phyloP scores from a whole-genome alignment of 2,329 filamentous ascomycete genomes.

The Orbilia quercus region DNA sequence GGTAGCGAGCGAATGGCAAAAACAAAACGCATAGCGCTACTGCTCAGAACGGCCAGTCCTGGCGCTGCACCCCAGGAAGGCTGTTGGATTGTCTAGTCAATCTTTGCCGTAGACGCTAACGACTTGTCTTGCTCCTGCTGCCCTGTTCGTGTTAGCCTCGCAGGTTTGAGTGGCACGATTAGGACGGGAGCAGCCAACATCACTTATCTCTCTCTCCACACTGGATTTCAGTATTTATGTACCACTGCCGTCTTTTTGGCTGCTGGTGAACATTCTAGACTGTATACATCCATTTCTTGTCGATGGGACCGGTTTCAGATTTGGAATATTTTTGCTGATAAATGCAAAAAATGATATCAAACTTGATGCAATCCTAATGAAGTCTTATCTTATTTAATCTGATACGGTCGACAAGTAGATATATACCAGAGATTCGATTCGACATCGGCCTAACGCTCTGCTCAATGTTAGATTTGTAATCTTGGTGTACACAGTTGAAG shows the following conservation, averaged over 20 bases:
- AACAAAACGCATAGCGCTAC: conserved; percentile 39
- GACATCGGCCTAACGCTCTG: too few species aligned
- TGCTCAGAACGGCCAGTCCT: conserved; percentile 47
- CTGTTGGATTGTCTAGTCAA: conserved; percentile 49
- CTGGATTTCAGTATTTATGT: too few species aligned
- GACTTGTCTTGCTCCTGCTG: conserved; percentile 31
- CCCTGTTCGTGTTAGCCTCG: conserved; percentile 44
- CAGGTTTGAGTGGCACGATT: conserved; percentile 34
- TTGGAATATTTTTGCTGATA: conserved; percentile 1
- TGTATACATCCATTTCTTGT: too few species aligned
- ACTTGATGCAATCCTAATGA: conserved; percentile 10
- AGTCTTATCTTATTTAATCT: not conserved
- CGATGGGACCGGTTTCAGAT: not conserved
- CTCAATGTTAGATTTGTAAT: too few species aligned
- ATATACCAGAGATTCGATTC: too few species aligned
- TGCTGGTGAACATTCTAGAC: conserved; percentile 17
- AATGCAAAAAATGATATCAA: conserved; percentile 24
- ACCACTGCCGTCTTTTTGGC: conserved; percentile 9
- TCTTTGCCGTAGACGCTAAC: conserved; percentile 51
- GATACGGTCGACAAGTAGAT: not conserved
- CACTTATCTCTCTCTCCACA: conserved; percentile 1
- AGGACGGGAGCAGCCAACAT: conserved; percentile 31
- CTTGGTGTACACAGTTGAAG: too few species aligned
- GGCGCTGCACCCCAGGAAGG: conserved; percentile 26
- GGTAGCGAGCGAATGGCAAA: conserved; percentile 56